Percentiles rank a stretch among this genome's conserved stretches.
phyloP scores from a whole-genome alignment of 495 filamentous ascomycete genomes.

The Xylaria curta region DNA sequence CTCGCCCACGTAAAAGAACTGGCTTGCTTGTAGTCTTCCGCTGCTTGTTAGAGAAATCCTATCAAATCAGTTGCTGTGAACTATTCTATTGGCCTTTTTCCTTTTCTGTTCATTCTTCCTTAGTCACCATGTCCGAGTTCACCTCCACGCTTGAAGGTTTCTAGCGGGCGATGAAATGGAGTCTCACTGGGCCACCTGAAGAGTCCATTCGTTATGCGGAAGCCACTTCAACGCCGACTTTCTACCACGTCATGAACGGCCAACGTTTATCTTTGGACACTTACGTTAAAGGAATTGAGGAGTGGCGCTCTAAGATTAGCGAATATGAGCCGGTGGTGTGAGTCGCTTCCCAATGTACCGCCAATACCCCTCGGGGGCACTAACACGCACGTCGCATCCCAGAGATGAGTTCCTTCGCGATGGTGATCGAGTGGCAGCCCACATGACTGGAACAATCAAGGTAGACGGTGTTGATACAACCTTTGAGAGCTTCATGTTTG shows the following conservation, averaged over 20 bases:
- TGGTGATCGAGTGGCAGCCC: slow-evolving; percentile 28
- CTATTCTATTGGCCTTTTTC: neutral
- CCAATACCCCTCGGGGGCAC: neutral
- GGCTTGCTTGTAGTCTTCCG: neutral
- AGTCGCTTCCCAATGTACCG: slow-evolving; percentile 3
- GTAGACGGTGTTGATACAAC: slow-evolving; percentile 26
- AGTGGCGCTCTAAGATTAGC: slow-evolving; percentile 36
- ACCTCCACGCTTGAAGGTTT: slow-evolving; percentile 34
- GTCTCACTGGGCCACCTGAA: slow-evolving; percentile 31
- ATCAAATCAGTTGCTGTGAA: neutral
- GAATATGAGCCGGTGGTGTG: slow-evolving; percentile 37
- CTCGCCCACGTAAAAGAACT: neutral
- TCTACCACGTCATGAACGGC: slow-evolving; percentile 7
- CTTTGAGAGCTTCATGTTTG: slow-evolving; percentile 41
- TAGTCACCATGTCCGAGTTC: slow-evolving; percentile 33
- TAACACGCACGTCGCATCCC: slow-evolving; percentile 30
- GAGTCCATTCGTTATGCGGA: slow-evolving; percentile 31
- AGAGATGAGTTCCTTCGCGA: slow-evolving; percentile 13
- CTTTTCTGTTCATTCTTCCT: neutral
- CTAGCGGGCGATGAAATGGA: slow-evolving; percentile 36
- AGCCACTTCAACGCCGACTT: slow-evolving; percentile 1
- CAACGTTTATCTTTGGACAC: slow-evolving; percentile 16
- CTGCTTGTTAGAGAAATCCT: neutral
- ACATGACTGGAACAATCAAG: slow-evolving; percentile 37
- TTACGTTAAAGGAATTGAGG: slow-evolving; percentile 35